Base-by-base conservation (phyloP, 163 green algal genomes). In the Scenedesmus sp. region DNA sequence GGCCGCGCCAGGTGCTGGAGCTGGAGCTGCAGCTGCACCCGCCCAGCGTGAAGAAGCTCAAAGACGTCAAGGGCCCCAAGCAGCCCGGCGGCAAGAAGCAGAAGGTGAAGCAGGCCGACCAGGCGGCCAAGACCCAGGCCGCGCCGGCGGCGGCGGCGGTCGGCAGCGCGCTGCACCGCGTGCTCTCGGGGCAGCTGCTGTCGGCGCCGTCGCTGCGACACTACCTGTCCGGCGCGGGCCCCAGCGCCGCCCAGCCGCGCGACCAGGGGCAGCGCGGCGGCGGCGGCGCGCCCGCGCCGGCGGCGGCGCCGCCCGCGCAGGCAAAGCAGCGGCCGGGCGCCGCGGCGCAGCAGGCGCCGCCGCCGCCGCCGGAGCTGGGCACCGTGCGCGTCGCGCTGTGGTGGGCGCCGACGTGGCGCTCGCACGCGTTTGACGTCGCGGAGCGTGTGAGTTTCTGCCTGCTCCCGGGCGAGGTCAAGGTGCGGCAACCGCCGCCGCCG, bases 391-490 rank as follows among this genome's bases (percentile, higher is more conserved):
- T 81, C 24, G 62, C 74, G 26, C 20, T 81, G 51, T 81, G 74
- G 74, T 81, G 74, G 74, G 63, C 51, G n/a, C 74, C 74, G 2
- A 57, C 62, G 15, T 44, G 33, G 53, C 50, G 50, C 5, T 17
- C 28, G 34, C 33, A 57, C 17, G 63, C 51, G 10, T 58, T 67
- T 47, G 74, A 60, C 4, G 74, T 75, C 4, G 63, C 36, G 13
- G 74, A 81, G 51, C 36, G 36, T 20, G 42, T 69, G 28, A 71
- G 64, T 31, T 83, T 83, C 64, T 83, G 75, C 63, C 50, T 83
- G 54, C 75, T 83, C 39, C 75, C 75, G 14, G 75, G 75, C 3
- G 63, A 83, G 63, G 2, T 71, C 53, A 83, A 83, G 56, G 64
- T 77, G 51, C 0, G 36, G 22, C 56, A 44, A 39, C 20, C 17